Evolutionary conservation across 768 basidiomycete genomes (phyloP).

Genomic region (Hirschioporus abietinus): DNA sequence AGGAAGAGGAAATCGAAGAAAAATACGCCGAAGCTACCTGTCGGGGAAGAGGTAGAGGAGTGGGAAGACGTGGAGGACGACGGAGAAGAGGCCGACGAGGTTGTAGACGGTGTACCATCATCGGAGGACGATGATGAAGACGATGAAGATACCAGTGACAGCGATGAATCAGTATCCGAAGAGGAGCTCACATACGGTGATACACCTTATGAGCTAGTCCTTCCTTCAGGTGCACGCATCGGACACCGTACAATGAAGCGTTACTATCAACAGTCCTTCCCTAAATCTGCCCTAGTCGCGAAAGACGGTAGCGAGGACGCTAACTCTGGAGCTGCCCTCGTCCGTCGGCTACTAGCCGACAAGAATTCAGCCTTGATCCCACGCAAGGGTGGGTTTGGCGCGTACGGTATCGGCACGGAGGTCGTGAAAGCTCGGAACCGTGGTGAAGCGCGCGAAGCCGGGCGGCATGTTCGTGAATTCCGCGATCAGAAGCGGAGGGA

Average conservation of each 20-base stretch:
- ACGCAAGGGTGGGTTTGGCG: conserved; percentile 78
- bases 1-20: conserved; percentile 17
- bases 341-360: conserved; percentile 72
- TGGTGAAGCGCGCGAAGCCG: conserved; percentile 94
- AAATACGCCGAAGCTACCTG: conserved; percentile 11
- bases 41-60: conserved; percentile 28
- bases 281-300: conserved; percentile 26
- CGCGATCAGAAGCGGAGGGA: conserved; percentile 75
- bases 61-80: conserved; percentile 22
- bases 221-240: conserved; percentile 89
- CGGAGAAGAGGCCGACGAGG: conserved; percentile 29
- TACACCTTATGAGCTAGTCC: conserved; percentile 78
- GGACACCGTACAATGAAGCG: conserved; percentile 84
- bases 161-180: conserved; percentile 39
- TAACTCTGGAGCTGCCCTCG: conserved; percentile 69
- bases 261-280: conserved; percentile 83
- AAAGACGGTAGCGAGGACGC: conserved; percentile 46
- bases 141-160: conserved; percentile 37
- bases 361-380: conserved; percentile 85
- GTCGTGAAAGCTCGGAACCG: conserved; percentile 87
- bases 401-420: conserved; percentile 74
- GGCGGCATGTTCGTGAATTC: conserved; percentile 78
- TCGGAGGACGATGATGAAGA: conserved; percentile 27
- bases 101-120: conserved; percentile 25
- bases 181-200: conserved; percentile 71